Base-by-base conservation (phyloP, 192 early-diverging fungal genomes). In the Podila epicladia region DNA sequence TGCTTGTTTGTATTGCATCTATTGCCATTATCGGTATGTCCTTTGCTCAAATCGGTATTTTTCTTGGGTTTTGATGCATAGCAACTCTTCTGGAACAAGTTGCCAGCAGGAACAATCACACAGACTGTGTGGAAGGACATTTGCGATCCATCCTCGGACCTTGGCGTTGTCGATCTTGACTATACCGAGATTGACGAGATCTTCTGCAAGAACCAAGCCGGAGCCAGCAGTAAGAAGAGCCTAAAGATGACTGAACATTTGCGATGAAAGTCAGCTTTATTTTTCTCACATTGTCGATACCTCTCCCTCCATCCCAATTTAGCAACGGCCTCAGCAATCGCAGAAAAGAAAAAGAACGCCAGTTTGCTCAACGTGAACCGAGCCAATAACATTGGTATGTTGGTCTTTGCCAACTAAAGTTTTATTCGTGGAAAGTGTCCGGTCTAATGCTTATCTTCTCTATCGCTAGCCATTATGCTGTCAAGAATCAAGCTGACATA, bases 11-110 rank as follows among this genome's bases (percentile, higher is more conserved):
- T 59, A 5, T 6, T 22, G 20, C 13, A 3, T 59, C 0, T 48
- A 45, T 28, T 45, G n/a, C 33, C 49, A 57, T 20, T 33, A 19
- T 20, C 22, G 58, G n/a, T 7, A 6, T 62, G 9, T n/a, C 20
- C 19, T 17, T 35, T 32, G 57, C 15, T 45, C 12, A 45, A 2
- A 12, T 45, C 15, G 3, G 4, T 3, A 45, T 45, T 4, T 45
- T 15, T 4, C 49, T 19, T 41, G 7, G 17, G 13, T 51, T 26
- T 4, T 41, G 45, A 41, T 31, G 45, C 33, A 51, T 57, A 88
- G 75, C 86, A 88, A 77, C 76, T 89, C 12, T 89, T 89, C 74
- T 89, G 88, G 88, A 85, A 79, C 66, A 89, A 89, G 33, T 58
- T 89, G 15, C 76, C 88, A 4, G 59, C 74, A 11, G 83, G 86